Conservation (phyloP, 2,329 filamentous ascomycete genomes). For the Dactylonectria estremocensis region DNA sequence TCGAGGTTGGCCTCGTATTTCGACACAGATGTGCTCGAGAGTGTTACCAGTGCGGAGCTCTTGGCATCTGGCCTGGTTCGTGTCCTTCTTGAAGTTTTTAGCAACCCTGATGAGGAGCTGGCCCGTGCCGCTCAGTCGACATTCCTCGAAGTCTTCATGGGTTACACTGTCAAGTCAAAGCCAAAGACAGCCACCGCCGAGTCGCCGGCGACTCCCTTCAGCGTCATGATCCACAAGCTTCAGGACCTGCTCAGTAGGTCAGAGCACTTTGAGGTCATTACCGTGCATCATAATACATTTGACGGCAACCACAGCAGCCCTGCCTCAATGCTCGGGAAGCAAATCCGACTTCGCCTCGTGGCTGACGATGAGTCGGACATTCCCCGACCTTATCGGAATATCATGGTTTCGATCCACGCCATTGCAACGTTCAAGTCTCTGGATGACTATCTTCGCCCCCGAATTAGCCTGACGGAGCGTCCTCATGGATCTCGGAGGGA, state of each 20-base stretch:
- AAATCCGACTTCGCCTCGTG: constrained; percentile 89
- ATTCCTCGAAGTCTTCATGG: constrained; percentile 96
- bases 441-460: constrained; percentile 93
- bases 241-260: constrained; percentile 96
- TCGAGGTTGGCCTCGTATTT: constrained; percentile 85
- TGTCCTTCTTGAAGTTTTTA: constrained; percentile 86
- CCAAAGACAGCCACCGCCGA: constrained; percentile 75
- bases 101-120: constrained; percentile 74
- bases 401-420: constrained; percentile 98
- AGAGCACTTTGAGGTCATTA: constrained; percentile 98
- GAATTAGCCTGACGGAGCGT: constrained; percentile 86
- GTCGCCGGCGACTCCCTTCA: constrained; percentile 87
- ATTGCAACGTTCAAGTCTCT: constrained; percentile 98
- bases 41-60: constrained; percentile 95
- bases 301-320: constrained; percentile 93
- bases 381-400: constrained; percentile 88
- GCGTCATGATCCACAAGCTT: constrained; percentile 91
- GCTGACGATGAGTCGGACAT: constrained; percentile 94
- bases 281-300: constrained; percentile 92
- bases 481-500: constrained; percentile 72
- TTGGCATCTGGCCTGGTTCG: constrained; percentile 92
- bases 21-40: constrained; percentile 88
- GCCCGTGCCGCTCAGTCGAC: constrained; percentile 81
- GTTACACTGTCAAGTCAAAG: constrained; percentile 76
- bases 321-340: constrained; percentile 96